Base-by-base conservation (phyloP, 352 stramenopile genomes). In the Blastocystis hominis region DNA sequence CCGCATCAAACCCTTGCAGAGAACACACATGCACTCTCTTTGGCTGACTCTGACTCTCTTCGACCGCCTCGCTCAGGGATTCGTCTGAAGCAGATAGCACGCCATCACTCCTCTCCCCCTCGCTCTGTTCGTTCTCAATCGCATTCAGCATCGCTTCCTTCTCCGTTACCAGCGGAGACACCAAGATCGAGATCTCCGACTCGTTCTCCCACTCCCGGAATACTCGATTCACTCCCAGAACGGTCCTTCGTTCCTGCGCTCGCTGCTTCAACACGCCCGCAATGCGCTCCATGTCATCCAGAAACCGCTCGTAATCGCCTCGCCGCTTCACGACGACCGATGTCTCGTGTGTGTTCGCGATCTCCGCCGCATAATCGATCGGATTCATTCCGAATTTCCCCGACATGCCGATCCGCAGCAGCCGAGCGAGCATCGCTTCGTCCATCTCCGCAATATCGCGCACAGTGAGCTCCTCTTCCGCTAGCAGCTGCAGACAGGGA, bases 161-260 rank as follows among this genome's bases (percentile, higher is more conserved):
- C 36, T 84, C 72, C 15, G 24, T 69, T 20, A 46, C 72, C 72
- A 84, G 55, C 7, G 72, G 72, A 3, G 72, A 84, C 24, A 84
- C 20, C 30, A 84, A n/a, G 13, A 84, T 53, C n/a, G 72, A 84
- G 44, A 84, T 66, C 1, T 84, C 55, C 20, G 36, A 24, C 0
- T 15, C 9, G n/a, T 62, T 46, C 9, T 66, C 20, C 62, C 34
- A 40, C 3, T 55, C n/a, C 38, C 0, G 53, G 13, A 84, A 34
- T n/a, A 53, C 72, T 30, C 72, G 72, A 20, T 68, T 66, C 20
- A 20, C 72, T 40, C 15, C 20, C 13, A 64, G 44, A 5, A 50
- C 17, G 34, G 62, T 5, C 36, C 70, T 30, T 36, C 70, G 70
- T 34, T 80, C 70, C 17, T 34, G 34, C 7, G 72, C 72, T 2